Evolutionary conservation across 2,329 filamentous ascomycete genomes (phyloP).

Genomic region (Botrytis elliptica): DNA sequence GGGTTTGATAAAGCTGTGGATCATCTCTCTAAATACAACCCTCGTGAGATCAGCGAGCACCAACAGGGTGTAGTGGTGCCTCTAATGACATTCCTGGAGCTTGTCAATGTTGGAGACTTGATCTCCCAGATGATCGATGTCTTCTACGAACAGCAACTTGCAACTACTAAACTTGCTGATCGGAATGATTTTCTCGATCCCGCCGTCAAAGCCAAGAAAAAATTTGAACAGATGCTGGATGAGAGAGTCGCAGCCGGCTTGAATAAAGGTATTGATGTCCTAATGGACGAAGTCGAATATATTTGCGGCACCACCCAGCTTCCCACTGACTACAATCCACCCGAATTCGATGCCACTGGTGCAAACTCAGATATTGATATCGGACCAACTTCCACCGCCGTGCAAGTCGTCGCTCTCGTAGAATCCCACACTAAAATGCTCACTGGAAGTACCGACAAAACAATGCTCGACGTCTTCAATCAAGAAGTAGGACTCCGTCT

Average conservation of each 20-base stretch:
- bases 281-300: slow-evolving; percentile 98
- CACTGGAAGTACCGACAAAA: slow-evolving; percentile 92
- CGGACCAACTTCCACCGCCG: slow-evolving; percentile 76
- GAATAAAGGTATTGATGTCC: slow-evolving; percentile 95
- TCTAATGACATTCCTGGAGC: slow-evolving; percentile 90
- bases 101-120: slow-evolving; percentile 96
- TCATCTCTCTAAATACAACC: slow-evolving; percentile 88
- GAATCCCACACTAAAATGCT: slow-evolving; percentile 90
- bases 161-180: slow-evolving; percentile 77
- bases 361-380: slow-evolving; percentile 49
- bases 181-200: slow-evolving; percentile 93
- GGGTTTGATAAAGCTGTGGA: slow-evolving; percentile 91
- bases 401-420: slow-evolving; percentile 79
- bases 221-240: slow-evolving; percentile 97
- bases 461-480: slow-evolving; percentile 97
- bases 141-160: slow-evolving; percentile 94
- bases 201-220: slow-evolving; percentile 92
- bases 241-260: slow-evolving; percentile 93
- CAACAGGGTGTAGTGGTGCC: slow-evolving; percentile 79
- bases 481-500: slow-evolving; percentile 92
- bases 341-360: slow-evolving; percentile 35
- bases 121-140: slow-evolving; percentile 99
- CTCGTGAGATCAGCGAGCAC: slow-evolving; percentile 74
- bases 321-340: slow-evolving; percentile 87
- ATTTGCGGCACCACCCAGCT: slow-evolving; percentile 84